Percentiles rank a stretch among this genome's conserved stretches.
Evolutionary conservation across 805 yeast genomes (phyloP).

Genomic region (Starmerella stigmatis): DNA sequence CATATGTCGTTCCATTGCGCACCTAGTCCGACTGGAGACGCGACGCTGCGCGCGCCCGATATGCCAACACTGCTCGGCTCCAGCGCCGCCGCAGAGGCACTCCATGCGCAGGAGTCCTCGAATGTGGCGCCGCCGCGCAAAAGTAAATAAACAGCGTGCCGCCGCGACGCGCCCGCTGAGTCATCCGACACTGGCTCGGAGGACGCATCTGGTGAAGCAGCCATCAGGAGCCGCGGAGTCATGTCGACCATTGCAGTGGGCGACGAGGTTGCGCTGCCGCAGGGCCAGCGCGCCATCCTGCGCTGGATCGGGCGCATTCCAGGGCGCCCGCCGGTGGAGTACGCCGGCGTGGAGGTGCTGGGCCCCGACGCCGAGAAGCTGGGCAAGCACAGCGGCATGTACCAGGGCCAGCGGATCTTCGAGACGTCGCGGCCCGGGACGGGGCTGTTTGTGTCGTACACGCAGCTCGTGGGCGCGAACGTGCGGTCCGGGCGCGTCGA

Average conservation of each 20-base stretch:
- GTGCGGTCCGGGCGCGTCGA: constrained; percentile 10
- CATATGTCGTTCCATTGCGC: too few species aligned
- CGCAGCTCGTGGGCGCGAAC: constrained; percentile 27
- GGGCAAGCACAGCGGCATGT: constrained; percentile 84
- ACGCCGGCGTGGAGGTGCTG: constrained; percentile 80
- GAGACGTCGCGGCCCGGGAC: constrained; percentile 50
- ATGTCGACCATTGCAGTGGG: constrained; percentile 27
- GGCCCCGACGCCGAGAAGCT: constrained; percentile 42
- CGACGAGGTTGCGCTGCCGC: constrained; percentile 40
- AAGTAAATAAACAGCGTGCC: too few species aligned
- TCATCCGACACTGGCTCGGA: too few species aligned
- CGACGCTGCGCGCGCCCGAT: too few species aligned
- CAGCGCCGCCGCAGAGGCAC: too few species aligned
- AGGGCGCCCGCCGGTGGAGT: constrained; percentile 54
- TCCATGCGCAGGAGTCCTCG: too few species aligned
- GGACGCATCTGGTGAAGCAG: too few species aligned
- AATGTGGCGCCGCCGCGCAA: too few species aligned
- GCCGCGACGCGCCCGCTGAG: too few species aligned
- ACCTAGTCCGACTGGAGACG: too few species aligned
- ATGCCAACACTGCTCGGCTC: too few species aligned
- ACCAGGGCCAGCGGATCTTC: constrained; percentile 60
- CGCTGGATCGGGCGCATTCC: constrained; percentile 63
- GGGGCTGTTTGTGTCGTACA: constrained; percentile 57
- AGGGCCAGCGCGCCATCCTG: constrained; percentile 57
- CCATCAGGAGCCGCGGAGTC: neutral